phyloP scores from a whole-genome alignment of 306 rosid genomes.

The Begonia fuchsioides region DNA sequence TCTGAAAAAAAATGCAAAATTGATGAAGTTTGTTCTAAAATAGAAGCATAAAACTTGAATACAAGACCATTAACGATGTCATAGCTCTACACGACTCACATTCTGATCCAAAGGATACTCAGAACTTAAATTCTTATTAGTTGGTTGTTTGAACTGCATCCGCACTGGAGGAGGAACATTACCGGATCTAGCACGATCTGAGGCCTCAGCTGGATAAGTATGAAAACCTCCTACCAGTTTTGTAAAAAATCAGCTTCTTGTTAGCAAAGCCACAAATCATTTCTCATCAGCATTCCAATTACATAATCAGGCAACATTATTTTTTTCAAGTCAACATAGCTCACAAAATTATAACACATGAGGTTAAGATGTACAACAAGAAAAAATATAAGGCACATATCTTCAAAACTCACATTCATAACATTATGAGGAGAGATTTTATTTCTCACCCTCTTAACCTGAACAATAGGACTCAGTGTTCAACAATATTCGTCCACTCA shows the following conservation, averaged over 20 bases:
- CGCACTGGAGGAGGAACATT: conserved; percentile 37
- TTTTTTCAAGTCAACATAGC: no score
- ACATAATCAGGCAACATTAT: background rate
- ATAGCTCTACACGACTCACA: conserved; percentile 28
- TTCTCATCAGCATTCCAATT: background rate
- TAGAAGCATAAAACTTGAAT: background rate
- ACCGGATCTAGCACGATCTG: conserved; percentile 44
- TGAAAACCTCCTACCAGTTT: conserved; percentile 17
- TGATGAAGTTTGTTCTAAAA: background rate
- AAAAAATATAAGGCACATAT: no score
- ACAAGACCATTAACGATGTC: no score
- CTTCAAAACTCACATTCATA: no score
- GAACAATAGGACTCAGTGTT: no score
- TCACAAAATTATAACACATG: no score
- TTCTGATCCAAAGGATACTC: conserved; percentile 29
- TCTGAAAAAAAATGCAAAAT: conserved; percentile 19
- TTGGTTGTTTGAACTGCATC: conserved; percentile 63
- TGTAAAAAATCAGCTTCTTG: conserved; percentile 2
- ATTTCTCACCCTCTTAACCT: no score
- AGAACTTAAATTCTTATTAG: conserved; percentile 32
- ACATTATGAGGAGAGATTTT: no score
- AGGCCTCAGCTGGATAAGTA: conserved; percentile 32
- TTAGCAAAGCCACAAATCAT: conserved; percentile 6
- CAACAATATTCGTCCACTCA: no score
- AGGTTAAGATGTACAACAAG: no score